Evolutionary conservation across 371 early-diverging fungal genomes (phyloP).

Genomic region (Mucor velutinosus): DNA sequence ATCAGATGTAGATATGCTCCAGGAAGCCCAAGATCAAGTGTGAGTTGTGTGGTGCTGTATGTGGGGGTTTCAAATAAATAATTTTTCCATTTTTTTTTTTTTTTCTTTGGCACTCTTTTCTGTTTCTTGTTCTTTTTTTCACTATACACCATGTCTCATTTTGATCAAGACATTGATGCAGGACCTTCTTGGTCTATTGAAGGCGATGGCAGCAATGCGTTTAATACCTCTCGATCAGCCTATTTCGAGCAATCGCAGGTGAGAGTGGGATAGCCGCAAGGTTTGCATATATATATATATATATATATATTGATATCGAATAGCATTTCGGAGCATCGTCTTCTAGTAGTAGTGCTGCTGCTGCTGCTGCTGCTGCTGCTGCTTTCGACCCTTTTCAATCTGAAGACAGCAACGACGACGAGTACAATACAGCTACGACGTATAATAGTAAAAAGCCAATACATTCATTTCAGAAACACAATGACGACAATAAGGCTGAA

Average conservation of each 20-base stretch:
- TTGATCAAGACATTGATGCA: background rate
- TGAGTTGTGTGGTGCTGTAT: background rate
- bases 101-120: conserved; percentile 1
- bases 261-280: too few species aligned
- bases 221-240: background rate
- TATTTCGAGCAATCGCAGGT: background rate
- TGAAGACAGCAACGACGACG: background rate
- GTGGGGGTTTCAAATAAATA: conserved; percentile 1
- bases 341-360: conserved; percentile 4
- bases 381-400: conserved; percentile 22
- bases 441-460: background rate
- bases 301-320: background rate
- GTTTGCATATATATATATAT: background rate
- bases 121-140: background rate
- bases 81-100: conserved; percentile 1
- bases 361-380: background rate
- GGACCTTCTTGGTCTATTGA: conserved; percentile 16
- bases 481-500: conserved; percentile 20
- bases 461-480: background rate
- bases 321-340: conserved; percentile 10
- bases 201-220: background rate
- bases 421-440: background rate
- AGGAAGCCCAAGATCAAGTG: background rate
- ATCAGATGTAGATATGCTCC: background rate
- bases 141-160: background rate